These are phyloP conservation scores for Nepenthes alata DNA, from an alignment of 179 eudicot genomes.

Conservation along the genomic window DNA sequence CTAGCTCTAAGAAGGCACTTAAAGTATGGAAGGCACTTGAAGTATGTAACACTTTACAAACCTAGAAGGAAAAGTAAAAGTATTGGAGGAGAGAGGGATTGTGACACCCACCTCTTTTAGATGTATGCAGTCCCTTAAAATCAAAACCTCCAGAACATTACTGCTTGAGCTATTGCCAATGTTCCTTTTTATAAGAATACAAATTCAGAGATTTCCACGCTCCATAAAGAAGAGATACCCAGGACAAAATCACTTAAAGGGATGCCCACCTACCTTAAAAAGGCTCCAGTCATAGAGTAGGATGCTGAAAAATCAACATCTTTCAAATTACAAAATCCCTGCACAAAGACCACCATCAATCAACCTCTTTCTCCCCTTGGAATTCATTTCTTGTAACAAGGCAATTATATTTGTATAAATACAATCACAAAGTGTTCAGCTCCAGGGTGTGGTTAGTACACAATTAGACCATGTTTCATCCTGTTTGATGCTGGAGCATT, in stretches of 20 bases:
- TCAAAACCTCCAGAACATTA: slow-evolving; percentile 32
- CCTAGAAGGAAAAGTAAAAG: background rate
- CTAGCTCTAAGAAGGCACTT: too few relatives aligned
- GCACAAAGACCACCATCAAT: slow-evolving; percentile 8
- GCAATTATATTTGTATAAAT: too few relatives aligned
- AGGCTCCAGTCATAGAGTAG: slow-evolving; percentile 43
- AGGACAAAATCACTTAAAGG: background rate
- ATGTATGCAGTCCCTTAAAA: slow-evolving; percentile 54
- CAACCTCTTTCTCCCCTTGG: background rate
- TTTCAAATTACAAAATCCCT: slow-evolving; percentile 49
- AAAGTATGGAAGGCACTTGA: too few relatives aligned
- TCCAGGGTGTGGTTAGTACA: too few relatives aligned
- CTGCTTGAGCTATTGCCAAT: slow-evolving; percentile 33
- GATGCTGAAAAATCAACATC: slow-evolving; percentile 47
- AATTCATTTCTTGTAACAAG: background rate
- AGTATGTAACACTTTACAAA: background rate
- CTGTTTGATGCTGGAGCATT: too few relatives aligned
- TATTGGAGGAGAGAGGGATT: background rate
- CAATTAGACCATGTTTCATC: too few relatives aligned
- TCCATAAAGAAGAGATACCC: slow-evolving; percentile 1
- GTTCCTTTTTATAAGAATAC: slow-evolving; percentile 21
- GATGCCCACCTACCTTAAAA: slow-evolving; percentile 29
- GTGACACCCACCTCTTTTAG: slow-evolving; percentile 33
- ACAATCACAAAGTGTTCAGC: too few relatives aligned
- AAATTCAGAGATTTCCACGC: background rate